Conservation (phyloP, 164 flowering plant genomes). For the Akebia trifoliata region DNA sequence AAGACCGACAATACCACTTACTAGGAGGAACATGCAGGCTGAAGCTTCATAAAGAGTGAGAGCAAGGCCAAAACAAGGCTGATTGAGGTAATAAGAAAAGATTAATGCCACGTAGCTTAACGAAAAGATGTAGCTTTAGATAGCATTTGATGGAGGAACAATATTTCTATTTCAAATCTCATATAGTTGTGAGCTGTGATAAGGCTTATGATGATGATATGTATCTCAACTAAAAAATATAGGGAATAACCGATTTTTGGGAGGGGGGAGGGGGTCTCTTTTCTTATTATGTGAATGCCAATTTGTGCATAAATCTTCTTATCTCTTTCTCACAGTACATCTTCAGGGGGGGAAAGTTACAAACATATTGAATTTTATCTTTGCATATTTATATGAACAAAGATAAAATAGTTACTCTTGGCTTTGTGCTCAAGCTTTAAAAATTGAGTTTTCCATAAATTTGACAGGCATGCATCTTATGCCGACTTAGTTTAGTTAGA, state of each 20-base stretch:
- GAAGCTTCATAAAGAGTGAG: not conserved
- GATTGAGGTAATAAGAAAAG: not conserved
- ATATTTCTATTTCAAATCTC: not conserved
- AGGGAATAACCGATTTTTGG: not conserved
- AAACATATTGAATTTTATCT: not conserved
- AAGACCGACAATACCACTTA: not conserved
- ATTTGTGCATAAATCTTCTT: not conserved
- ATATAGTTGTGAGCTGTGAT: not conserved
- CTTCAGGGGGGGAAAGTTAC: not conserved
- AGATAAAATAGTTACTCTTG: not conserved
- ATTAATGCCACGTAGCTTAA: no score
- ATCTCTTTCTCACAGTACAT: not conserved
- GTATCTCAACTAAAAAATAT: not conserved
- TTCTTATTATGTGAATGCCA: not conserved
- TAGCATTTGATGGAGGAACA: not conserved
- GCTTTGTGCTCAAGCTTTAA: not conserved
- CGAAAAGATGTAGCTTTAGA: not conserved
- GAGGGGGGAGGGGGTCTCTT: not conserved
- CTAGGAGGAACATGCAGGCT: not conserved
- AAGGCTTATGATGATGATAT: not conserved
- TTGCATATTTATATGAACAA: not conserved
- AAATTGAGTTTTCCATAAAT: not conserved
- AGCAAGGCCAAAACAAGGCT: no score
- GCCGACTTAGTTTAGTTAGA: not conserved
- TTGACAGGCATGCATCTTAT: not conserved